phyloP scores from a whole-genome alignment of 352 stramenopile genomes.

The Globisporangium nagaii region DNA sequence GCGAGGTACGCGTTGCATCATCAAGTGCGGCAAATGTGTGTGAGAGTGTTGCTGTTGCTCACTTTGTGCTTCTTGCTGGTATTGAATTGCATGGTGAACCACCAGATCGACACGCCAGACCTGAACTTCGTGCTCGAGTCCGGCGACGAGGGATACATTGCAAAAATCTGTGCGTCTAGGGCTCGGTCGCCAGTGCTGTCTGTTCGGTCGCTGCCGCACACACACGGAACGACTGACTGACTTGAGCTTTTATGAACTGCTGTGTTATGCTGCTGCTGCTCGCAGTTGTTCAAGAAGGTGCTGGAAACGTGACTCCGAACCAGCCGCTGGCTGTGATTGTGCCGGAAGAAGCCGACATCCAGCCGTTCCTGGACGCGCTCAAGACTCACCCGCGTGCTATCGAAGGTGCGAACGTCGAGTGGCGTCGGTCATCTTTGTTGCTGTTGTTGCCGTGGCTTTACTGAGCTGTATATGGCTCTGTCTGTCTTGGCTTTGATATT shows the following conservation, averaged over 20 bases:
- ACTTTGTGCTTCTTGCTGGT: no score
- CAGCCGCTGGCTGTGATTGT: conserved; percentile 79
- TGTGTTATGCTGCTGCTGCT: neutral
- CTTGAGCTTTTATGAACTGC: neutral
- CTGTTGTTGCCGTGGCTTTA: no score
- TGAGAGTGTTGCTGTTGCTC: neutral
- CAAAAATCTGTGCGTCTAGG: conserved; percentile 20
- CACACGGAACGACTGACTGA: neutral
- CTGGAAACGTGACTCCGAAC: conserved; percentile 48
- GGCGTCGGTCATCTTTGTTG: no score
- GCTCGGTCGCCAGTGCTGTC: neutral
- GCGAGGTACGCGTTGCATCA: conserved; percentile 32
- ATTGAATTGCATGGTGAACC: no score
- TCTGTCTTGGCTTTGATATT: neutral
- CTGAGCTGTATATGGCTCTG: neutral
- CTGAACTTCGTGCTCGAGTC: conserved; percentile 74
- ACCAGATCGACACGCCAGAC: conserved; percentile 85
- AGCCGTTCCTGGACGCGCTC: conserved; percentile 54
- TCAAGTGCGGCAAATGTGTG: neutral
- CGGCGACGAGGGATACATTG: conserved; percentile 76
- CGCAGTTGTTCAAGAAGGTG: conserved; percentile 58
- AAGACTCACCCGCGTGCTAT: conserved; percentile 51
- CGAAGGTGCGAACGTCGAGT: conserved; percentile 36
- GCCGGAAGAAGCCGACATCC: conserved; percentile 47
- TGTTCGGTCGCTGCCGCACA: neutral